Base-by-base conservation (phyloP, 208 protist species). In the Acanthamoeba divionensis region DNA sequence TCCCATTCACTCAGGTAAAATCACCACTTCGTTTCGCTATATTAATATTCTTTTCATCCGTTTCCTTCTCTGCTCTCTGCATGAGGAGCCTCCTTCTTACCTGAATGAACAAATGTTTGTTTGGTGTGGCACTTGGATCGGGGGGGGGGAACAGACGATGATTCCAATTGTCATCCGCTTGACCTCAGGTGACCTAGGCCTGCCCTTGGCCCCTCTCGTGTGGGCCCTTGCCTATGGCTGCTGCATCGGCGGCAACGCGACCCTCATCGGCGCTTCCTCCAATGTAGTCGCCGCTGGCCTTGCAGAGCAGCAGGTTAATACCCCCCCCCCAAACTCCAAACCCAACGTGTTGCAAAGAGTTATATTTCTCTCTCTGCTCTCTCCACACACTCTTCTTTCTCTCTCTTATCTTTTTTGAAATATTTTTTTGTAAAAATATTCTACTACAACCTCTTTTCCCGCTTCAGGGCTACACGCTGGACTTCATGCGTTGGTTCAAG, bases 211-310 rank as follows among this genome's bases (percentile, higher is more conserved):
- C 69, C 95, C 95, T 1, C 9, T 96, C 15, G 92, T 92, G 0
- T 96, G 91, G 90, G 57, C 94, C 18, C 57, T 96, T 1, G 90
- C 95, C 31, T 79, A 95, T 31, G 95, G 95, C 33, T 85, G 90
- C 15, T 95, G 94, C 67, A 50, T 96, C 6, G 94, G 94, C 21
- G 94, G 94, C 52, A 96, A 96, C 73, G 94, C 93, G 31, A 96
- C 94, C 13, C 57, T 96, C 18, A 95, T 96, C 71, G 94, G 93
- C n/a, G 92, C 93, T 1, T 90, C 80, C 24, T 91, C 94, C 4
- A 95, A 95, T 63, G 86, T 95, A 1, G 92, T 95, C 1, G 66
- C 75, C 33, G 93, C 92, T 15, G 91, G 92, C 52, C 57, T 95
- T 36, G 54, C 90, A 21, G 85, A 94, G 65, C 62, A 91, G 12